Conservation (phyloP, 805 yeast species). For the Yarrowia yakushimensis region DNA sequence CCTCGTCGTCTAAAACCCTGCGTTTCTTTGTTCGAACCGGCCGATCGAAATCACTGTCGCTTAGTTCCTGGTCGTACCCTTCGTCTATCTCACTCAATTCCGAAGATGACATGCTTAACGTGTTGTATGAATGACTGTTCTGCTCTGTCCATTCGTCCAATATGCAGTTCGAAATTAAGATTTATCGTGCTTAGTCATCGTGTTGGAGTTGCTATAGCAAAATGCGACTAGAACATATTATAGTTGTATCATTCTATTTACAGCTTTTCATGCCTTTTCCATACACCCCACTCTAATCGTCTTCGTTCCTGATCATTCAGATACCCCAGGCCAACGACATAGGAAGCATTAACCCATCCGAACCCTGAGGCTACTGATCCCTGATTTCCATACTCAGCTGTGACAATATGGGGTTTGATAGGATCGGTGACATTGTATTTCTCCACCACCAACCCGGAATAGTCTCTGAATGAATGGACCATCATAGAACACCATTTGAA, state of each 20-base stretch:
- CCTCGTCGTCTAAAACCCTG: not conserved
- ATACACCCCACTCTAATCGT: slow-evolving; percentile 1
- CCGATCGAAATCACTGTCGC: slow-evolving; percentile 4
- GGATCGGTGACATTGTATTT: slow-evolving; percentile 86
- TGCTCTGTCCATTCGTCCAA: not conserved
- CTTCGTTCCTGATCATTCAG: slow-evolving; percentile 55
- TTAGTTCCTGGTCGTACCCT: slow-evolving; percentile 7
- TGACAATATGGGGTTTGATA: slow-evolving; percentile 83
- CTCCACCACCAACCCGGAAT: slow-evolving; percentile 92
- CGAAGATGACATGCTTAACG: not conserved
- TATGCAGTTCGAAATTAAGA: slow-evolving; percentile 35
- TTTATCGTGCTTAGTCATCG: slow-evolving; percentile 33
- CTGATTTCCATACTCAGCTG: slow-evolving; percentile 96
- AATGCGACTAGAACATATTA: too few species aligned
- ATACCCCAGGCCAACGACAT: slow-evolving; percentile 64
- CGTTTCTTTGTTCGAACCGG: slow-evolving; percentile 2
- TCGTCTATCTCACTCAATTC: slow-evolving; percentile 23
- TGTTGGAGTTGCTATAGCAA: too few species aligned
- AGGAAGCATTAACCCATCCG: slow-evolving; percentile 97
- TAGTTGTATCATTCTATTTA: not conserved
- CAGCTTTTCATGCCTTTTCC: slow-evolving; percentile 6
- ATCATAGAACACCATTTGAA: slow-evolving; percentile 89
- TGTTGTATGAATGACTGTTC: not conserved
- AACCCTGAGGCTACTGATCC: slow-evolving; percentile 95
- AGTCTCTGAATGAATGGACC: slow-evolving; percentile 86